phyloP scores from a whole-genome alignment of 306 rosid genomes.

The Ammopiptanthus mongolicus region DNA sequence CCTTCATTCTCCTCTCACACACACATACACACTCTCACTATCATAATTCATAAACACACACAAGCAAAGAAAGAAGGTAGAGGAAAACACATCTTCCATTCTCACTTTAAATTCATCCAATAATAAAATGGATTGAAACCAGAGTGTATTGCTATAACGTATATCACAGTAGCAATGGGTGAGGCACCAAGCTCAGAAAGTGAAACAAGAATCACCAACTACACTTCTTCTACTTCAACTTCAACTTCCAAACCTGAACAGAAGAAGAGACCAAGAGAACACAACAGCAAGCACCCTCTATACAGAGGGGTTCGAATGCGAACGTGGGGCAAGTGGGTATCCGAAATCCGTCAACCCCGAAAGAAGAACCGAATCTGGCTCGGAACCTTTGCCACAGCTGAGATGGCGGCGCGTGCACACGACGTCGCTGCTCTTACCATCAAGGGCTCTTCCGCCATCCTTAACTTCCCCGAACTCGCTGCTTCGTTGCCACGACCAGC shows the following conservation, averaged over 20 bases:
- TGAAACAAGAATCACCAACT: conserved; percentile 25
- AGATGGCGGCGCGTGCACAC: conserved; percentile 99
- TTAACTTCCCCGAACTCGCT: conserved; percentile 84
- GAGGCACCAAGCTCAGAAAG: conserved; percentile 33
- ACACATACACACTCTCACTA: background rate
- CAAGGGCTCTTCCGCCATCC: conserved; percentile 82
- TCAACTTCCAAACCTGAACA: background rate
- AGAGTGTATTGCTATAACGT: too few species aligned
- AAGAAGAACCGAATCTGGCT: conserved; percentile 98
- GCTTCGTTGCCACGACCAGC: conserved; percentile 65
- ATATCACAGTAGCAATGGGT: conserved; percentile 27
- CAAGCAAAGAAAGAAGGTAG: too few species aligned
- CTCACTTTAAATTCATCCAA: too few species aligned
- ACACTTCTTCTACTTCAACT: conserved; percentile 18
- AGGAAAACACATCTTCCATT: too few species aligned
- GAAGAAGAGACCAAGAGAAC: conserved; percentile 49
- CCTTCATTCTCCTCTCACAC: background rate
- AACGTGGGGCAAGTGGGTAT: conserved; percentile 97
- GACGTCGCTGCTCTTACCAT: conserved; percentile 84
- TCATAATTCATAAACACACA: background rate
- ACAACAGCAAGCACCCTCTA: conserved; percentile 48
- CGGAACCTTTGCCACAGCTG: conserved; percentile 82
- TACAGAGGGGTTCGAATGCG: conserved; percentile 97
- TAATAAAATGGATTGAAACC: too few species aligned
- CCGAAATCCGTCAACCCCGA: conserved; percentile 93